Evolutionary conservation across 1,284 basidiomycete species (phyloP).

Genomic region (Vanrija sp.): DNA sequence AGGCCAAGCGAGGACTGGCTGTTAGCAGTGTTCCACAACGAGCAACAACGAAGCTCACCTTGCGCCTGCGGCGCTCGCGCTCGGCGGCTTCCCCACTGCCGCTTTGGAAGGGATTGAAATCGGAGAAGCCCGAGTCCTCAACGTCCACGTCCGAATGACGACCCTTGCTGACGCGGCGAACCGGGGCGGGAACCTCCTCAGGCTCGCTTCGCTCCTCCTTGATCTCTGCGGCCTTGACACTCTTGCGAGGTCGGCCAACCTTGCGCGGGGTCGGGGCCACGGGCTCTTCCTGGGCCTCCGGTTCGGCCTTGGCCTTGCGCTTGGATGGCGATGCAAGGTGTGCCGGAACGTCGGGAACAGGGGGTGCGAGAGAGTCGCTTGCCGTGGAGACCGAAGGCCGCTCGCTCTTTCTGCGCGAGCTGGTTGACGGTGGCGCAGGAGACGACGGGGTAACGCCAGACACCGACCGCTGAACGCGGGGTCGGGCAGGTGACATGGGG

Average conservation of each 20-base stretch:
- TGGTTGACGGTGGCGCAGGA: no score
- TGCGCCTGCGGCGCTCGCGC: conserved; percentile 39
- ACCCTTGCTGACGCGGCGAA: no score
- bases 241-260: no score
- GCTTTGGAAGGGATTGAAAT: conserved; percentile 56
- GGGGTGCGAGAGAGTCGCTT: conserved; percentile 1
- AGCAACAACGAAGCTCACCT: conserved; percentile 23
- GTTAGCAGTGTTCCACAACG: background rate
- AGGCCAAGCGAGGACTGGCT: conserved; percentile 20
- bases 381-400: no score
- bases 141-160: conserved; percentile 19
- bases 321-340: no score
- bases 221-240: conserved; percentile 31
- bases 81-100: conserved; percentile 51
- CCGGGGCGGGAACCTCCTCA: conserved; percentile 40
- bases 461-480: no score
- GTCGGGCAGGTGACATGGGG: no score
- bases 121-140: conserved; percentile 50
- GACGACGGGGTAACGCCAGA: no score
- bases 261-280: no score
- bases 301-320: no score
- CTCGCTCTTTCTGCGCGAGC: no score
- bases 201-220: conserved; percentile 54
- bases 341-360: background rate
- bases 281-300: no score